Conservation (phyloP, 2,329 filamentous ascomycete genomes). For the Byssochlamys sp. region DNA sequence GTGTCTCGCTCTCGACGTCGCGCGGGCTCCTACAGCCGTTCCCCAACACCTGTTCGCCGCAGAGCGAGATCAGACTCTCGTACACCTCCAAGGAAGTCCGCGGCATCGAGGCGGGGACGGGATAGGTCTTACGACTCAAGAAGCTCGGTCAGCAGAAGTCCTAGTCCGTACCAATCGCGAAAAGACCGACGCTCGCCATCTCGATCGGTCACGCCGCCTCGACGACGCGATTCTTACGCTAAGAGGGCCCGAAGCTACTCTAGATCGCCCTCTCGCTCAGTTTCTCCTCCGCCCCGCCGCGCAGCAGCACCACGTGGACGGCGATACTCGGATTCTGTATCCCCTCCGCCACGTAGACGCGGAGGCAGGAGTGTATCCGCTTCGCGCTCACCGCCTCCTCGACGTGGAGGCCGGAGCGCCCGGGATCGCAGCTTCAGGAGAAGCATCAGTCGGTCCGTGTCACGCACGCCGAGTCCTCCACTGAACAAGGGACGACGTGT, state of each 20-base stretch:
- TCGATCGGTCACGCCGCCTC: constrained; percentile 25
- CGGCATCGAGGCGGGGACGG: constrained; percentile 9
- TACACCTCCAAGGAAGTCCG: constrained; percentile 15
- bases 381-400: constrained; percentile 18
- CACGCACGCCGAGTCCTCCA: constrained; percentile 17
- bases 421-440: constrained; percentile 8
- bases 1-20: constrained; percentile 20
- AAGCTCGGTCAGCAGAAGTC: constrained; percentile 13
- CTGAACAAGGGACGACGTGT: constrained; percentile 9
- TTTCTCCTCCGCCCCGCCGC: constrained; percentile 18
- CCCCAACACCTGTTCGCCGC: constrained; percentile 16
- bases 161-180: constrained; percentile 13
- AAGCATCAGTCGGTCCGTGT: constrained; percentile 10
- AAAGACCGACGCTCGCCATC: constrained; percentile 17
- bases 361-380: constrained; percentile 12
- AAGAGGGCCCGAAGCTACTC: constrained; percentile 22
- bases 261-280: constrained; percentile 22
- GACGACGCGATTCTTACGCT: constrained; percentile 9
- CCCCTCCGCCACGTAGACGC: constrained; percentile 19
- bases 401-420: constrained; percentile 1
- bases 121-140: constrained; percentile 20
- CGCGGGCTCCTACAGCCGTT: constrained; percentile 25
- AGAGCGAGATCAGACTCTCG: constrained; percentile 17
- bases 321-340: constrained; percentile 19
- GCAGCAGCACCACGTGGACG: constrained; percentile 8